Evolutionary conservation across 768 basidiomycete species (phyloP), one percentile per base, ranked within the genome.

Genomic region (Mycena rebaudengoi): DNA sequence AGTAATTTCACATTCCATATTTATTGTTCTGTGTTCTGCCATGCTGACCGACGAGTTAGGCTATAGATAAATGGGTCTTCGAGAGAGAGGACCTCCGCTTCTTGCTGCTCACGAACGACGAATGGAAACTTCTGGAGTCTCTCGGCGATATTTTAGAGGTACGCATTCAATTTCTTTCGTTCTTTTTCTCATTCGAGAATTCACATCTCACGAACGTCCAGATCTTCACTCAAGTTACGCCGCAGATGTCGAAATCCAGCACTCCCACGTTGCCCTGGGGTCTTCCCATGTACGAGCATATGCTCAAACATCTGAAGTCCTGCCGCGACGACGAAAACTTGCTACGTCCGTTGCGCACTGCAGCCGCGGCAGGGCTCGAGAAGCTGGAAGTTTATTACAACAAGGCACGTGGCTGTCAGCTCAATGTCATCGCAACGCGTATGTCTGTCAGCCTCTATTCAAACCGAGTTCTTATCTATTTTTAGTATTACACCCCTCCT

Each of bases 181-280:
- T n/a, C n/a, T n/a, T n/a, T n/a, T n/a, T n/a, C n/a, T n/a, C n/a
- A n/a, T n/a, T n/a, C n/a, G n/a, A n/a, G n/a, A n/a, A n/a, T n/a
- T n/a, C n/a, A n/a, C n/a, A n/a, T n/a, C n/a, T n/a, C n/a, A n/a
- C n/a, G n/a, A n/a, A n/a, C n/a, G n/a, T n/a, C 45, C 39, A 55
- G 54, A 14, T 43, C n/a, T 56, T 56, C 29, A 56, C 41, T 1
- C 20, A 56, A 14, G 55, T 56, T 35, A 56, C 55, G 1, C 32
- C 46, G 13, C 32, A 56, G 7, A 56, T 56, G 55, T 56, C 55
- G 12, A 32, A 45, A 13, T 32, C 55, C 6, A 32, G 2, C 2
- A 56, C 55, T 6, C 55, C 55, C 4, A 56, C 55, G 2, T 23
- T 56, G 4, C 43, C 55, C 7, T 56, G 40, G 41, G 54, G 43